Evolutionary conservation across 805 yeast species (phyloP), one percentile per base, ranked within the genome.

Genomic region (Schwanniomyces occidentalis): DNA sequence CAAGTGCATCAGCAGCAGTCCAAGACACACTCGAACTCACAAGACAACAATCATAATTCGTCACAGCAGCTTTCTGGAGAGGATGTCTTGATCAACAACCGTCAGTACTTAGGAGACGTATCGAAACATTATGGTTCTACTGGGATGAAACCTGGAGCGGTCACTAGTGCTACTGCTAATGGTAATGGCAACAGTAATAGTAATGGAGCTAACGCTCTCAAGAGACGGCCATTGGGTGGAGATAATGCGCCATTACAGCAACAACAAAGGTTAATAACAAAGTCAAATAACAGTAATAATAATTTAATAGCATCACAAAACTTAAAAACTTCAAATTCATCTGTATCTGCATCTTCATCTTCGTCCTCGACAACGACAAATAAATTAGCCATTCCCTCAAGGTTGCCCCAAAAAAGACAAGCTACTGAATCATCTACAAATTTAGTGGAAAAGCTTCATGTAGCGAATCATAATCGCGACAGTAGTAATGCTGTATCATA

Each of bases 351-450:
- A 6, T 10, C 37, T 17, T 20, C 37, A 24, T 22, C 27, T 7
- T 16, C 37, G 18, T 22, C 38, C 14, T 23, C 41, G 5, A 16
- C 40, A 6, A 35, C 34, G 14, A 24, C 35, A 22, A 48, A 30
- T 12, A 45, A 45, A 10, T 35, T 45, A 17, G 34, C 39, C 3
- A 44, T 54, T 16, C 65, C 64, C 17, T 46, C 64, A 6, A 53
- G 70, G 44, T 44, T 66, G 45, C 72, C 73, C 10, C 67, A 63
- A 44, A 78, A 78, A 44, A 62, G 83, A 45, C 76, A 69, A 45
- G 80, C 82, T 1, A 74, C 82, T 9, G 81, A 77, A 43, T 61
- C 75, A 8, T 61, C 73, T 22, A 65, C 75, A n/a, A 71, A 71
- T 45, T 48, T 61, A 38, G 68, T 61, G 10, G 69, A 63, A 41